Evolutionary conservation across 106 monocot genomes (phyloP), one percentile per base, ranked within the genome.

Genomic region (Allium fistulosum): DNA sequence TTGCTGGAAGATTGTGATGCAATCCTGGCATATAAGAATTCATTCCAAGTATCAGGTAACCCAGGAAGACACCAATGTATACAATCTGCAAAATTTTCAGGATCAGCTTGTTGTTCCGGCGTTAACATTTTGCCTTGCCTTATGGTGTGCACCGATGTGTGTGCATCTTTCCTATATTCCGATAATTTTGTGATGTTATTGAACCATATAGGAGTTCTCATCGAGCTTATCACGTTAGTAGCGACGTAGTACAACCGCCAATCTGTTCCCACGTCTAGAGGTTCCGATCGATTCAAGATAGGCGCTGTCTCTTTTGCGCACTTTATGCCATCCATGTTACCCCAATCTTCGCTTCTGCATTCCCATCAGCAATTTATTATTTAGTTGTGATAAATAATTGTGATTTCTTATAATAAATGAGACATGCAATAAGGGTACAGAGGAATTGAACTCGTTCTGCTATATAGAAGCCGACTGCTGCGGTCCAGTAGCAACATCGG

Each of bases 51-150:
- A 46, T 89, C 89, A 6, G 89, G 89, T 45, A 89, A 71, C 26
- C 89, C 89, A 6, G 89, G 89, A 13, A 89, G 77, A 62, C 89
- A 89, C 89, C 89, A 89, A 51, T 89, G 89, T 62, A 85, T 85
- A 70, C 89, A 89, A 49, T 89, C 89, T 10, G 89, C 89, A 46
- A 52, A 89, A 2, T n/a, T 62, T 11, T 11, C 57, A 0, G 89
- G 89, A 48, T 89, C 74, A 9, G 89, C 74, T 66, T 82, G 81
- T 59, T 89, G 85, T 70, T 89, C 77, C 8, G 77, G 69, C 11
- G 85, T 82, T 11, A 89, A 53, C 74, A 89, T 61, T 56, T 85
- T 85, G 16, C 88, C 88, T 47, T 88, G 88, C 47, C 84, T 72
- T 10, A 88, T 79, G 0, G 88, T 88, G 77, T 89, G 82, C n/a